Conservation (phyloP, 179 eudicot species). For the Pouteria campechiana region DNA sequence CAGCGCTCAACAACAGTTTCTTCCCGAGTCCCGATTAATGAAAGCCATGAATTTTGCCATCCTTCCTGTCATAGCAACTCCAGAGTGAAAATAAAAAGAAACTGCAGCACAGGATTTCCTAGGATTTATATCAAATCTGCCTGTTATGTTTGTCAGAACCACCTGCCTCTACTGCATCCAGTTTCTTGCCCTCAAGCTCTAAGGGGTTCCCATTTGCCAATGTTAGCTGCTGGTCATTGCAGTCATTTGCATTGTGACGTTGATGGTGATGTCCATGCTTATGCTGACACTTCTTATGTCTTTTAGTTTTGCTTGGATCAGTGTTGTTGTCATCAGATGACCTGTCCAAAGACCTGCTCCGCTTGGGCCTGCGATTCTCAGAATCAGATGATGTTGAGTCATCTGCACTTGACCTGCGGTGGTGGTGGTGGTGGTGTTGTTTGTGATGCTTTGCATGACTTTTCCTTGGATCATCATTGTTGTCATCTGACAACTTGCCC, state of each 20-base stretch:
- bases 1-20: too few species aligned
- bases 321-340: slow-evolving; percentile 29
- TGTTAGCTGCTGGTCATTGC: too few species aligned
- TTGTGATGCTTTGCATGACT: slow-evolving; percentile 22
- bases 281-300: slow-evolving; percentile 11
- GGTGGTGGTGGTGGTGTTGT: slow-evolving; percentile 18
- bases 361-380: slow-evolving; percentile 12
- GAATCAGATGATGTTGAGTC: slow-evolving; percentile 22
- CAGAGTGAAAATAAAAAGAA: too few species aligned
- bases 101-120: too few species aligned
- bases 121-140: too few species aligned
- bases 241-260: slow-evolving; percentile 5
- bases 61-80: too few species aligned
- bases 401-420: slow-evolving; percentile 18
- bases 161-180: too few species aligned
- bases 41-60: too few species aligned
- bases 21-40: too few species aligned
- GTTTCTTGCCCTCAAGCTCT: too few species aligned
- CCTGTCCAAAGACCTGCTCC: slow-evolving; percentile 22
- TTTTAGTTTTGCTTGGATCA: slow-evolving; percentile 13
- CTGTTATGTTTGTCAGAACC: too few species aligned
- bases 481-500: slow-evolving; percentile 31
- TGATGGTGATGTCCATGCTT: slow-evolving; percentile 10
- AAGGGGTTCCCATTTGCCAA: too few species aligned
- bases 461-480: slow-evolving; percentile 13